Conservation (phyloP, 2,329 filamentous ascomycete genomes). For the Leptodontidium sp. region DNA sequence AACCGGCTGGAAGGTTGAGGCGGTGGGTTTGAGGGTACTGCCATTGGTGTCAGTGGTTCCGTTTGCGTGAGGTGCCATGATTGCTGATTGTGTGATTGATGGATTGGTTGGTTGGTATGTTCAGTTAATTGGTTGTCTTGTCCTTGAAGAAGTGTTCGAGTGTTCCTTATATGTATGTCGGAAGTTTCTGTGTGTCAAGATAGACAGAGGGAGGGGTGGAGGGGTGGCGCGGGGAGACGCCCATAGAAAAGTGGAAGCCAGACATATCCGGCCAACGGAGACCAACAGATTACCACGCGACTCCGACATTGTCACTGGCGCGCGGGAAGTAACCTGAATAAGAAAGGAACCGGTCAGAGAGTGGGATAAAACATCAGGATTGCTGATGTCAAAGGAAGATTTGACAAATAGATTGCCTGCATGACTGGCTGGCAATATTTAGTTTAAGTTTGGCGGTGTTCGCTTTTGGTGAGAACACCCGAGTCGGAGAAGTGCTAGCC, state of each 20-base stretch:
- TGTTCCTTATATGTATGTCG: not conserved
- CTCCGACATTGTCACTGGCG: conserved; percentile 14
- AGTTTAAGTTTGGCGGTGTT: not conserved
- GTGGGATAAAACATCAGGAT: conserved; percentile 6
- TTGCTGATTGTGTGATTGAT: conserved; percentile 28
- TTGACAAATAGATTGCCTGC: conserved; percentile 15
- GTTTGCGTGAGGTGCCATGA: conserved; percentile 68
- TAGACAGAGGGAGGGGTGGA: conserved; percentile 9
- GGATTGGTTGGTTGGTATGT: not conserved
- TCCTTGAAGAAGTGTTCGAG: not conserved
- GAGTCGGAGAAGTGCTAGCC: not conserved
- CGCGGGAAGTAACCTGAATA: conserved; percentile 16
- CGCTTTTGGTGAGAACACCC: not conserved
- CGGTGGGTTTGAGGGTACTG: conserved; percentile 48
- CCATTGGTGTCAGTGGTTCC: conserved; percentile 47
- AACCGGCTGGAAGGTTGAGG: conserved; percentile 45
- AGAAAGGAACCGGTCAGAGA: not conserved
- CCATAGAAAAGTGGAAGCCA: not conserved
- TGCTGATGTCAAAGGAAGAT: conserved; percentile 10
- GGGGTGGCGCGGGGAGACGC: conserved; percentile 5
- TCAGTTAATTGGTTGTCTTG: not conserved
- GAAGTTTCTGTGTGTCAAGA: conserved; percentile 13
- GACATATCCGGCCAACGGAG: conserved; percentile 8
- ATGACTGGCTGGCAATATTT: not conserved
- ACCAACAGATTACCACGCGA: conserved; percentile 13